A percentile compares a stretch with the other conserved stretches of the same genome.
Evolutionary conservation across 345 rosid species (phyloP).

Genomic region (Cardamine resedifolia): DNA sequence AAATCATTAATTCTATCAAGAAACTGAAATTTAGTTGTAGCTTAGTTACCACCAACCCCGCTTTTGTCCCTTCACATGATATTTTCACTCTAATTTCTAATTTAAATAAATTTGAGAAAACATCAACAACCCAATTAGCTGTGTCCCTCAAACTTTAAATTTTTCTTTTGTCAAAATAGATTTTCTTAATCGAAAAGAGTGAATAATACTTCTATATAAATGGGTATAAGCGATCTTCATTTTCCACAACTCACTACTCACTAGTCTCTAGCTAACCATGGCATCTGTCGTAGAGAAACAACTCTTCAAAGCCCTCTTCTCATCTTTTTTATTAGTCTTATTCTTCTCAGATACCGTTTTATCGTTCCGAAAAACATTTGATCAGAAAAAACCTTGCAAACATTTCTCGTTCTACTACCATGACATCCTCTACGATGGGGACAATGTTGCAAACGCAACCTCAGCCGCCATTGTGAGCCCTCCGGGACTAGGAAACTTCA

Average conservation of each 20-base stretch:
- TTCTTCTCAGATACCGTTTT: conserved; percentile 36
- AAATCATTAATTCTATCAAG: not conserved
- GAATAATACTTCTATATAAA: conserved; percentile 24
- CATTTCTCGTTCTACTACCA: conserved; percentile 53
- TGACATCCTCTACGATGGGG: conserved; percentile 55
- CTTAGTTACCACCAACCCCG: conserved; percentile 30
- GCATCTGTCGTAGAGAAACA: conserved; percentile 18
- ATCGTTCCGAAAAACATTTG: conserved; percentile 18
- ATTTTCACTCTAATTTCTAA: not conserved
- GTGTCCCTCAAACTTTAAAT: not conserved
- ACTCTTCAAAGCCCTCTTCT: conserved; percentile 24
- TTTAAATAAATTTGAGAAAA: not conserved
- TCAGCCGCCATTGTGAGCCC: conserved; percentile 39
- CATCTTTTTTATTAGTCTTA: conserved; percentile 30
- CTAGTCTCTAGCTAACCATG: conserved; percentile 30
- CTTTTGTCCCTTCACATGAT: not conserved
- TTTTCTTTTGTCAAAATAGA: not conserved
- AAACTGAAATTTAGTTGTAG: conserved; percentile 16
- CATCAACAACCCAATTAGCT: conserved; percentile 31
- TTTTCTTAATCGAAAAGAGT: not conserved
- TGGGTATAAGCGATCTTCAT: not conserved
- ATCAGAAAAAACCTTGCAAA: conserved; percentile 51
- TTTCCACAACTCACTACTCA: conserved; percentile 1
- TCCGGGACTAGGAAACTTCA: conserved; percentile 45
- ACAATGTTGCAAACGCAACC: conserved; percentile 50